Evolutionary conservation across 345 rosid species (phyloP).

Genomic region (Salix dunnii): DNA sequence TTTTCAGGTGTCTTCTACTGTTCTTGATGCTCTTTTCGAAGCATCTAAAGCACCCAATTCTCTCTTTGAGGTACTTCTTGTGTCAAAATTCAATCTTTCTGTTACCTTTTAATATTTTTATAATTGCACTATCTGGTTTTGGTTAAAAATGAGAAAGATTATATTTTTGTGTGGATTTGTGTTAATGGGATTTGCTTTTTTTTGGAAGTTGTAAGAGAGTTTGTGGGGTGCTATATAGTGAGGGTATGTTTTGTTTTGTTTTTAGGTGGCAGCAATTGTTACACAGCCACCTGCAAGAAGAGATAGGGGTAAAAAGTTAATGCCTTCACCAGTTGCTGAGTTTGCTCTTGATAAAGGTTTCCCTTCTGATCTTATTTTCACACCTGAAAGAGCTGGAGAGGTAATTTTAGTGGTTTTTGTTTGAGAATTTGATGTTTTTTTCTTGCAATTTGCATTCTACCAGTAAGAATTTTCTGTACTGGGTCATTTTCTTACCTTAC

Average conservation of each 20-base stretch:
- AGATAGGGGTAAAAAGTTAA: conserved; percentile 70
- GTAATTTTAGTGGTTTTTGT: conserved; percentile 31
- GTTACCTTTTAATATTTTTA: neutral
- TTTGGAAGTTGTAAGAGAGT: neutral
- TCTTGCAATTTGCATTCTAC: neutral
- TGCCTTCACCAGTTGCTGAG: conserved; percentile 83
- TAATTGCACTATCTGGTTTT: neutral
- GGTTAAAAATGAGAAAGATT: neutral
- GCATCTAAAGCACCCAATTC: conserved; percentile 64
- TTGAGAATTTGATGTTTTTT: conserved; percentile 8
- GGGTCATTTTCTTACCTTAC: too few relatives aligned
- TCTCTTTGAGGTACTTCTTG: conserved; percentile 55
- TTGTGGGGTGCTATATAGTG: neutral
- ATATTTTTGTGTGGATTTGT: too few relatives aligned
- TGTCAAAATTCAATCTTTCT: neutral
- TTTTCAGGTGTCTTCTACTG: conserved; percentile 66
- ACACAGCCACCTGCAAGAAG: conserved; percentile 85
- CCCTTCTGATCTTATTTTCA: conserved; percentile 68
- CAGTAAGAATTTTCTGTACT: too few relatives aligned
- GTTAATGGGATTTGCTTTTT: neutral
- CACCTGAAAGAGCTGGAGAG: conserved; percentile 87
- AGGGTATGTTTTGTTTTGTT: conserved; percentile 10
- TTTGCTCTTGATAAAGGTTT: conserved; percentile 78
- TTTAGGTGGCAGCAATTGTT: conserved; percentile 85
- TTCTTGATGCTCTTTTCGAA: conserved; percentile 72